phyloP scores from a whole-genome alignment of 768 basidiomycete genomes.

The Phaffia tasmanica region DNA sequence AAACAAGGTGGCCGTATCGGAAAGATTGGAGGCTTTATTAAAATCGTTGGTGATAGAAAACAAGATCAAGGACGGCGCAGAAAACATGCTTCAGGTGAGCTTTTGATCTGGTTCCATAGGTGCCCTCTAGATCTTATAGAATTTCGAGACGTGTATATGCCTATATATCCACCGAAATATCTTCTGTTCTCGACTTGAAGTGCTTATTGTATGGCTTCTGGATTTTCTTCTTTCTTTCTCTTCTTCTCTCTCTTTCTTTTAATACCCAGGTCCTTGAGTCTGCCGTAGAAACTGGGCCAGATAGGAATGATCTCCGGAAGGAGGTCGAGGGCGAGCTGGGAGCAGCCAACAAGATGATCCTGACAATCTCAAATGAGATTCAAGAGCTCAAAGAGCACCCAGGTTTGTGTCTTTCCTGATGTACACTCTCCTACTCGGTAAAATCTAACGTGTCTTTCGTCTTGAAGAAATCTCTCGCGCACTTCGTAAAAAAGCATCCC shows the following conservation, averaged over 20 bases:
- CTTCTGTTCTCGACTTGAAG: no score
- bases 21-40: constrained; percentile 56
- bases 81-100: constrained; percentile 67
- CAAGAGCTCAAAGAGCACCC: constrained; percentile 39
- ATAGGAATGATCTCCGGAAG: constrained; percentile 41
- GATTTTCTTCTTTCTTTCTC: constrained; percentile 21
- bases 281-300: constrained; percentile 25
- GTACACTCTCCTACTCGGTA: neutral
- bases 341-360: constrained; percentile 63
- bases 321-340: constrained; percentile 69
- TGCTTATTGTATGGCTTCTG: no score
- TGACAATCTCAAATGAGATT: constrained; percentile 50
- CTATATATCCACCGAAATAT: no score
- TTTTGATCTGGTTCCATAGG: neutral
- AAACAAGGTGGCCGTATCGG: neutral
- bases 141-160: constrained; percentile 31
- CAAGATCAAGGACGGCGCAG: constrained; percentile 75
- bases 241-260: neutral
- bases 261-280: constrained; percentile 32
- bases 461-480: constrained; percentile 26
- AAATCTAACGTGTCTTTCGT: constrained; percentile 12
- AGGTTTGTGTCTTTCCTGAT: constrained; percentile 26
- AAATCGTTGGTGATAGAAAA: constrained; percentile 56
- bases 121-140: neutral
- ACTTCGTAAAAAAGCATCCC: constrained; percentile 24